Conservation (phyloP, 306 rosid genomes). For the Myrica gale region DNA sequence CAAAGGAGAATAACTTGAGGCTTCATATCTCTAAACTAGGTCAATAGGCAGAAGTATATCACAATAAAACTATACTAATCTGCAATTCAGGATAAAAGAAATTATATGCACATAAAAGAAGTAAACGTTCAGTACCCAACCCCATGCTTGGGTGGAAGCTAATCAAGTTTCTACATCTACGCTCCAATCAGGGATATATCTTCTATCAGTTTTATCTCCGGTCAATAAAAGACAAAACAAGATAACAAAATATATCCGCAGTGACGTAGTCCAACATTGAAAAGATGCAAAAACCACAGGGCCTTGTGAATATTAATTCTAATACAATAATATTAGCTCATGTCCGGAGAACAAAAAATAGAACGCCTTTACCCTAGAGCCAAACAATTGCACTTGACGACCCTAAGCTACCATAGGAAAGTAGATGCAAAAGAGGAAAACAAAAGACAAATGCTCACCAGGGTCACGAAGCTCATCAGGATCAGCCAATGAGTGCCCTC, state of each 20-base stretch:
- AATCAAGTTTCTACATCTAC: not conserved
- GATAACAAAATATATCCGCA: not conserved
- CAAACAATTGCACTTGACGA: not conserved
- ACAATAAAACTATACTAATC: not conserved
- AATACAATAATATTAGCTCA: not conserved
- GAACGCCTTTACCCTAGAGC: not conserved
- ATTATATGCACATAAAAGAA: not conserved
- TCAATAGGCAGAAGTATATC: not conserved
- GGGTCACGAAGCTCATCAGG: constrained; percentile 99
- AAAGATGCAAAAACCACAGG: not conserved
- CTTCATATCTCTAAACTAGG: not conserved
- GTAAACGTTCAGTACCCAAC: not conserved
- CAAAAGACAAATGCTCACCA: constrained; percentile 52
- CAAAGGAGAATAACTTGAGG: not conserved
- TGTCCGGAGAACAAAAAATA: not conserved
- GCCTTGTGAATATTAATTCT: not conserved
- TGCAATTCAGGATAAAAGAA: not conserved
- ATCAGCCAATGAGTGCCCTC: constrained; percentile 99
- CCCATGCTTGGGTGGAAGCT: not conserved
- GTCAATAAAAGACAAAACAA: not conserved
- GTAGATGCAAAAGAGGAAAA: constrained; percentile 13
- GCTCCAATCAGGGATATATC: not conserved
- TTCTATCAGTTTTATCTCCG: not conserved
- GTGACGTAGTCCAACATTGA: not conserved
- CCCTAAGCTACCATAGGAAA: not conserved